phyloP scores from a whole-genome alignment of 208 protist genomes.

The Phytomonas francai region DNA sequence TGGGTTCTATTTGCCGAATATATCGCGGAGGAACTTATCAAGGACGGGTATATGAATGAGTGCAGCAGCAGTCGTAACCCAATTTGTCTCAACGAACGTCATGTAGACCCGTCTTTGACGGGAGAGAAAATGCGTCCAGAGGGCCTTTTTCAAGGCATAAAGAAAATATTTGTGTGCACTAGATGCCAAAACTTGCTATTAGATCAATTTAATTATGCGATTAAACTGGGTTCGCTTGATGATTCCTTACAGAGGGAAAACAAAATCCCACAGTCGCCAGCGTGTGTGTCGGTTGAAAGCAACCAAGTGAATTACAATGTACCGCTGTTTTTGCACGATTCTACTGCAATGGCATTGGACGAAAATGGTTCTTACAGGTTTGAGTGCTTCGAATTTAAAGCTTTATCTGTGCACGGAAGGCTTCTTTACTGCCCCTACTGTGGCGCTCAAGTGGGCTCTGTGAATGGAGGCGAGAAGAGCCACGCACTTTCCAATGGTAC shows the following conservation, averaged over 20 bases:
- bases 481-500: not conserved
- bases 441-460: not conserved
- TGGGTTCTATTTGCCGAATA: conserved; percentile 30
- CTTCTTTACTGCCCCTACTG: not conserved
- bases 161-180: not conserved
- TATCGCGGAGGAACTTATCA: conserved; percentile 2
- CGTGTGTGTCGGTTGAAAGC: not conserved
- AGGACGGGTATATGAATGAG: not conserved
- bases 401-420: not conserved
- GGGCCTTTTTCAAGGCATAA: not conserved
- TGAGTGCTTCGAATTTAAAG: not conserved
- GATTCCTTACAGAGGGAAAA: not conserved
- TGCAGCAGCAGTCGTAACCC: not conserved
- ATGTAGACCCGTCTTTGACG: not conserved
- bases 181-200: not conserved
- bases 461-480: not conserved
- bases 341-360: not conserved
- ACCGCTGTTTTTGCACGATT: not conserved
- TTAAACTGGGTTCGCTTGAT: not conserved
- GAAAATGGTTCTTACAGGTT: not conserved
- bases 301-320: not conserved
- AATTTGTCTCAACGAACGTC: not conserved
- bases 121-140: not conserved
- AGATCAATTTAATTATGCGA: not conserved
- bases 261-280: not conserved